phyloP scores from a whole-genome alignment of 768 basidiomycete species.

The Russula sp. region DNA sequence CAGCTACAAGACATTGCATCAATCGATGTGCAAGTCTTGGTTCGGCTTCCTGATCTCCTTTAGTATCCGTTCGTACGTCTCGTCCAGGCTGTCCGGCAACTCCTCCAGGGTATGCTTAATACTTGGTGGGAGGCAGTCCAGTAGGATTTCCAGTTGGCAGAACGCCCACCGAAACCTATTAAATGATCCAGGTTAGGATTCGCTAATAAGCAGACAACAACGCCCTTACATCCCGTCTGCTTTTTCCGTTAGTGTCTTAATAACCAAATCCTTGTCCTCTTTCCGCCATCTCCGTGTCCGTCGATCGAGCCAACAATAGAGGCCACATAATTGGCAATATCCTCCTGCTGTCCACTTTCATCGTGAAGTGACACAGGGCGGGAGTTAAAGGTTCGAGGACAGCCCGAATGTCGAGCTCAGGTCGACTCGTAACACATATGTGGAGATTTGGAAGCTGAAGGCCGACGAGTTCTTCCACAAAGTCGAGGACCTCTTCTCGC shows the following conservation, averaged over 20 bases:
- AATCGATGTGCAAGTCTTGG: not conserved
- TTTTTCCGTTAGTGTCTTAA: conserved; percentile 8
- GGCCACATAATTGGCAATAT: conserved; percentile 3
- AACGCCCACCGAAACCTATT: conserved; percentile 12
- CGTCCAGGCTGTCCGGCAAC: not conserved
- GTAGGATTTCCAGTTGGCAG: conserved; percentile 3
- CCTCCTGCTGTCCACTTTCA: conserved; percentile 4
- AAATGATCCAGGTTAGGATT: not conserved
- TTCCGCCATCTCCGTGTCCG: conserved; percentile 7
- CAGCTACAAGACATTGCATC: not conserved
- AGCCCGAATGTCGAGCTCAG: conserved; percentile 7
- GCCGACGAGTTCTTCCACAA: conserved; percentile 5
- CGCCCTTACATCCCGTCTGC: conserved; percentile 11
- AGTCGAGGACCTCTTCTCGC: not conserved
- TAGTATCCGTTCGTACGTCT: not conserved
- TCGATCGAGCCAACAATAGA: conserved; percentile 8
- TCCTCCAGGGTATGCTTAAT: not conserved
- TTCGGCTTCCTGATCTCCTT: not conserved
- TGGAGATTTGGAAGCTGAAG: not conserved
- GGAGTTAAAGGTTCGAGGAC: not conserved
- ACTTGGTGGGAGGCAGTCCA: not conserved
- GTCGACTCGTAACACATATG: conserved; percentile 16
- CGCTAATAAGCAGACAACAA: no score
- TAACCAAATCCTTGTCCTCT: conserved; percentile 8
- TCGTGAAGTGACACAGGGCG: conserved; percentile 5